Evolutionary conservation across 23 red algal species (phyloP).

Genomic region (Gracilaria caudata): DNA sequence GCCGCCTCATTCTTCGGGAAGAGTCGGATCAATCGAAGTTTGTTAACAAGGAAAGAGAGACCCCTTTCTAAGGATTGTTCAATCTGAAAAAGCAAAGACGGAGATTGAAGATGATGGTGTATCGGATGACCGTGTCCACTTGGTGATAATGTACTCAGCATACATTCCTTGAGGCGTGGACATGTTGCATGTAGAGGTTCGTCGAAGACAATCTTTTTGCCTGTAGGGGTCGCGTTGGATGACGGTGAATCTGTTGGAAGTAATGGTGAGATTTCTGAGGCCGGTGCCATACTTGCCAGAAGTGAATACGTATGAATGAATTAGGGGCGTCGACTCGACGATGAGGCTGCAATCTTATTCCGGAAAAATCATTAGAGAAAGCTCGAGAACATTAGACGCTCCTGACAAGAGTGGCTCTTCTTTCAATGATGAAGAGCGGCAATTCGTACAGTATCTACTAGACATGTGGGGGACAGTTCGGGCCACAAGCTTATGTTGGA

Average conservation of each 20-base stretch:
- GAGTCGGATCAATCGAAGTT: not conserved
- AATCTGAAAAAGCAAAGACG: not conserved
- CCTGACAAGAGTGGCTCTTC: too few species aligned
- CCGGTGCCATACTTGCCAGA: not conserved
- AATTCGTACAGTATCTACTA: too few species aligned
- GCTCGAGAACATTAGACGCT: too few species aligned
- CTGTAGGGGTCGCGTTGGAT: not conserved
- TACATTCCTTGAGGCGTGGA: slow-evolving; percentile 4
- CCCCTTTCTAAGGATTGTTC: not conserved
- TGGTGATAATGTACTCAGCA: slow-evolving; percentile 4
- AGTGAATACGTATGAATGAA: not conserved
- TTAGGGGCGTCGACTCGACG: too few species aligned
- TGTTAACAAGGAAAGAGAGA: not conserved
- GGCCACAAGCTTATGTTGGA: too few species aligned
- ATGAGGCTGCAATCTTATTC: too few species aligned
- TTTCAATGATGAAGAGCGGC: too few species aligned
- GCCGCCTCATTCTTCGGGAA: not conserved
- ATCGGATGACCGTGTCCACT: slow-evolving; percentile 11
- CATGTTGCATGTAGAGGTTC: slow-evolving; percentile 4
- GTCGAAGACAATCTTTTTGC: not conserved
- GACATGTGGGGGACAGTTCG: too few species aligned
- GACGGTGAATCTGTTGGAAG: not conserved
- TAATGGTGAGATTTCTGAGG: slow-evolving; percentile 15
- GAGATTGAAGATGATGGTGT: slow-evolving; percentile 22
- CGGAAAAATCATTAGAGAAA: too few species aligned